phyloP scores from a whole-genome alignment of 2,329 filamentous ascomycete species.

The Truncatella angustata region DNA sequence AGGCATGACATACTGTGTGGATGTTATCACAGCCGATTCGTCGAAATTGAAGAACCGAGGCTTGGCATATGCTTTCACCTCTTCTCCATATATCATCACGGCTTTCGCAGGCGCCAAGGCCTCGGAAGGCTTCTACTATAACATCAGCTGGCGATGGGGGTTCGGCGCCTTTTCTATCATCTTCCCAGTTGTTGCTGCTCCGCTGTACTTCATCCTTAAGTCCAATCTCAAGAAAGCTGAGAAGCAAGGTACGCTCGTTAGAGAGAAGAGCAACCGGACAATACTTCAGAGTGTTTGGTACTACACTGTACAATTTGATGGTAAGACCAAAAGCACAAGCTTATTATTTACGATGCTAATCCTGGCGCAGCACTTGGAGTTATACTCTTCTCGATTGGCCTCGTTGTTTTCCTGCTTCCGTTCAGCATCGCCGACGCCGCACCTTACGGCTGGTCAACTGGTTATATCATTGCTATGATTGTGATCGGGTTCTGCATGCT shows the following conservation, averaged over 20 bases:
- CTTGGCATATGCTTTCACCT: constrained; percentile 55
- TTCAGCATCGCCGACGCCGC: constrained; percentile 45
- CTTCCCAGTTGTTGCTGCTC: constrained; percentile 53
- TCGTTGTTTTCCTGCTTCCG: constrained; percentile 56
- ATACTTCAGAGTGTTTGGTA: constrained; percentile 39
- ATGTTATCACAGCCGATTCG: constrained; percentile 62
- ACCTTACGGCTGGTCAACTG: constrained; percentile 40
- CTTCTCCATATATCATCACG: constrained; percentile 60
- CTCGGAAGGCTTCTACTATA: constrained; percentile 45
- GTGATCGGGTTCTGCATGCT: constrained; percentile 53
- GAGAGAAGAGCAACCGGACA: constrained; percentile 39
- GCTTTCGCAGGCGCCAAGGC: constrained; percentile 54
- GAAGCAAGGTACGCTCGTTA: constrained; percentile 37
- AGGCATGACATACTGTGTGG: constrained; percentile 55
- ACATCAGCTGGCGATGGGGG: constrained; percentile 59
- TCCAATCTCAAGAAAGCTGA: constrained; percentile 52
- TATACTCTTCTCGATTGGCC: constrained; percentile 46
- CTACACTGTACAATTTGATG: constrained; percentile 52
- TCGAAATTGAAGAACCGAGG: constrained; percentile 56
- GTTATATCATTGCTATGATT: constrained; percentile 47
- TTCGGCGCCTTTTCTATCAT: constrained; percentile 63
- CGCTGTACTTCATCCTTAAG: constrained; percentile 50
- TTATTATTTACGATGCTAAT: neutral
- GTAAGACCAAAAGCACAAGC: constrained; percentile 3
- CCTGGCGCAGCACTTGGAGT: constrained; percentile 38